phyloP scores from a whole-genome alignment of 2,329 filamentous ascomycete species.

The Hypoxylon rubiginosum region DNA sequence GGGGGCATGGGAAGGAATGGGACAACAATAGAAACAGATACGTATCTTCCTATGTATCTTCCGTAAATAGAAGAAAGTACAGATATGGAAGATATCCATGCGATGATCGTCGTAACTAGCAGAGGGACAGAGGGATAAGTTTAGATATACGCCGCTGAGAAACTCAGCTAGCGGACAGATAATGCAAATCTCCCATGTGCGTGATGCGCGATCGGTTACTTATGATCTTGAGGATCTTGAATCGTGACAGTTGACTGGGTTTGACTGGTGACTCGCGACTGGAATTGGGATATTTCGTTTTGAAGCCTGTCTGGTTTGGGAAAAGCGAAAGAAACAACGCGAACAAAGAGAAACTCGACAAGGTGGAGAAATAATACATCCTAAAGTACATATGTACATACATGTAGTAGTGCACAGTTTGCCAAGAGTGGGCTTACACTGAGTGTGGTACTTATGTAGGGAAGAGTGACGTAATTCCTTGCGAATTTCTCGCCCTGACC shows the following conservation, averaged over 20 bases:
- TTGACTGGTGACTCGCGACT: background rate
- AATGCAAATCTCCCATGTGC: constrained; percentile 37
- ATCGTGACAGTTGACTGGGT: constrained; percentile 7
- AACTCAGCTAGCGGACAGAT: background rate
- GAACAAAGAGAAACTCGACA: constrained; percentile 12
- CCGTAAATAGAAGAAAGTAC: constrained; percentile 15
- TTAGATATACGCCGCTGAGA: background rate
- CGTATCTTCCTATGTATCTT: background rate
- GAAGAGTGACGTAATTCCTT: constrained; percentile 51
- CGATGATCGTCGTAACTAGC: constrained; percentile 10
- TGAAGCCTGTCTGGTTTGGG: constrained; percentile 19
- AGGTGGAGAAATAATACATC: background rate
- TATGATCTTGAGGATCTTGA: constrained; percentile 33
- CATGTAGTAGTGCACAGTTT: constrained; percentile 28
- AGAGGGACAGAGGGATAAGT: constrained; percentile 2
- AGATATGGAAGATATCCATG: constrained; percentile 4
- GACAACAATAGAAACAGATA: constrained; percentile 11
- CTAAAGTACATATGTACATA: no score
- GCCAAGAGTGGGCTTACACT: constrained; percentile 38
- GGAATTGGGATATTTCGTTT: background rate
- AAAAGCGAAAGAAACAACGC: background rate
- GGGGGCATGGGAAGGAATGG: constrained; percentile 1
- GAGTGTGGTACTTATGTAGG: constrained; percentile 41
- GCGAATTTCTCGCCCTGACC: constrained; percentile 41
- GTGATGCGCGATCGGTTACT: constrained; percentile 36